Evolutionary conservation across 768 basidiomycete species (phyloP).

Genomic region (Calocybe gangraenosa): DNA sequence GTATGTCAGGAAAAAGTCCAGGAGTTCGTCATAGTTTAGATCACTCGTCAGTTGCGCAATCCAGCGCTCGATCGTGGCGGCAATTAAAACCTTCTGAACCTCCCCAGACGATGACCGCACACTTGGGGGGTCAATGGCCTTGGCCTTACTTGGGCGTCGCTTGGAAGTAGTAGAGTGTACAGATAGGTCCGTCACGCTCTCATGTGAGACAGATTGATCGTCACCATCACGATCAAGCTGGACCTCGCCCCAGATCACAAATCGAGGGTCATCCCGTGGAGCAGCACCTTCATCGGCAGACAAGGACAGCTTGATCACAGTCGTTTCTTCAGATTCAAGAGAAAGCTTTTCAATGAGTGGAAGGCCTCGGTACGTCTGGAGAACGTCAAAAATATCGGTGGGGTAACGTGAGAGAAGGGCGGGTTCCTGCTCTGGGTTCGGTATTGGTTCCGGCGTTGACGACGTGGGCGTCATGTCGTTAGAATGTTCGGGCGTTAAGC

Average conservation of each 20-base stretch:
- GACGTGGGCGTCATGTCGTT: slow-evolving; percentile 13
- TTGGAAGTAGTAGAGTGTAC: slow-evolving; percentile 29
- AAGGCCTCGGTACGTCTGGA: slow-evolving; percentile 76
- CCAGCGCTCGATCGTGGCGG: slow-evolving; percentile 91
- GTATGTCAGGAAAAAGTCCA: slow-evolving; percentile 91
- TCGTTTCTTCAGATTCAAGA: slow-evolving; percentile 50
- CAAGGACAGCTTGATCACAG: slow-evolving; percentile 71
- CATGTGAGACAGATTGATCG: slow-evolving; percentile 28
- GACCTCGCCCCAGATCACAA: slow-evolving; percentile 85
- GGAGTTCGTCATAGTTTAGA: slow-evolving; percentile 80
- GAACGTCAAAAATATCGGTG: slow-evolving; percentile 73
- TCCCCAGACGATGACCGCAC: slow-evolving; percentile 11
- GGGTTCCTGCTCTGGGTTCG: slow-evolving; percentile 38
- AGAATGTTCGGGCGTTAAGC: slow-evolving; percentile 7
- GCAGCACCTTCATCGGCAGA: slow-evolving; percentile 62
- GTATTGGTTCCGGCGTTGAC: slow-evolving; percentile 6
- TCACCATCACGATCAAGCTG: slow-evolving; percentile 28
- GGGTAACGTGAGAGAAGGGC: slow-evolving; percentile 60
- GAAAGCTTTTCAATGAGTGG: slow-evolving; percentile 68
- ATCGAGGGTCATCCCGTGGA: slow-evolving; percentile 84
- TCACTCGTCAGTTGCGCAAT: slow-evolving; percentile 87
- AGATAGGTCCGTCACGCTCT: slow-evolving; percentile 30
- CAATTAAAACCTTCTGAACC: slow-evolving; percentile 59
- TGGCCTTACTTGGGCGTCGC: slow-evolving; percentile 29
- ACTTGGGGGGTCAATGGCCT: slow-evolving; percentile 24